Base-by-base conservation (phyloP, 768 basidiomycete genomes). In the Dioszegia aurantiaca region DNA sequence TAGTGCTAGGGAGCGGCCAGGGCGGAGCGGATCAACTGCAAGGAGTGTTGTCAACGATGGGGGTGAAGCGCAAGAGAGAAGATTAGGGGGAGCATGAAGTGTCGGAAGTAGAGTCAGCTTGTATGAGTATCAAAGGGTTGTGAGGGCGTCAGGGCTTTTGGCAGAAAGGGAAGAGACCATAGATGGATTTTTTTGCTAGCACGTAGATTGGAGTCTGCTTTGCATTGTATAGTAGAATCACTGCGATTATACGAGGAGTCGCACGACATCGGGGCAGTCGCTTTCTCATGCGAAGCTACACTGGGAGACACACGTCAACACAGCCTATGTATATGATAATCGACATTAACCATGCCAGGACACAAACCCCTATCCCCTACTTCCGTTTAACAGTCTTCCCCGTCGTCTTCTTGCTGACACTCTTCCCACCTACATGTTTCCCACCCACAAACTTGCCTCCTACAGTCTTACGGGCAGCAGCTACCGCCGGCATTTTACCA, bases 1-100 rank as follows among this genome's bases (percentile, higher is more conserved):
- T 72, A 31, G 70, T 72, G 19, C 61, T 72, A 17, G 60, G 56
- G 21, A 45, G 48, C 17, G 59, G 59, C 27, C 37, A 55, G 27
- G 40, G n/a, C 27, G 24, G 21, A 10, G 28, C 59, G 17, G 45
- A 48, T 37, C 51, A 55, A 39, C 24, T 44, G n/a, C 52, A 53
- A 27, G 51, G 51, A n/a, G 51, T 36, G 19, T 37, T 53, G 51
- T 17, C 51, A 23, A n/a, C 36, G 24, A 19, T 53, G 17, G 37
- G 51, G 19, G 26, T 10, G 21, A 53, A 53, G 37, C 36, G 51
- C 23, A 53, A 53, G 51, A 39, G 51, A 16, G 51, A 53, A 9
- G 51, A 53, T 4, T 53, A 53, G 39, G 31, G 11, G 1, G 5
- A 33, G 11, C 24, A 9, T 16, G 5, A 37, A 23, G 37, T 5